Conservation (phyloP, 2,329 filamentous ascomycete species). For the Tympanopsis confertula region DNA sequence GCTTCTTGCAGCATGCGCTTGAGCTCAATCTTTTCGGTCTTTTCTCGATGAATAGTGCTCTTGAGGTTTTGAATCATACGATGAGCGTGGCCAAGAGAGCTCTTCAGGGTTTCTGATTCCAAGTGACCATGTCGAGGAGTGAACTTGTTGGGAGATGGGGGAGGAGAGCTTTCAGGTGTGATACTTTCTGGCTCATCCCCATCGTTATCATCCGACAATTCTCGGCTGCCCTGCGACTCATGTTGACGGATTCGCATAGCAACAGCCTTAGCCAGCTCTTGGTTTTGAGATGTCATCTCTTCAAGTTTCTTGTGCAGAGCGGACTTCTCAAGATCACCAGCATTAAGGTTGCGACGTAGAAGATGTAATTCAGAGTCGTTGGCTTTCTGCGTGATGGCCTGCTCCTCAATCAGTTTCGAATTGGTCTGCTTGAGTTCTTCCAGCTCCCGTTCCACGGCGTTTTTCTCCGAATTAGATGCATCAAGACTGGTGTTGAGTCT, state of each 20-base stretch:
- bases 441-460: conserved; percentile 67
- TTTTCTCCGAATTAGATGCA: conserved; percentile 63
- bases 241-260: conserved; percentile 57
- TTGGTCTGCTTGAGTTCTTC: conserved; percentile 79
- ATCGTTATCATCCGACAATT: conserved; percentile 49
- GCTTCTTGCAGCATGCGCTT: conserved; percentile 91
- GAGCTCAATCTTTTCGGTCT: conserved; percentile 94
- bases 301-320: conserved; percentile 75
- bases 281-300: conserved; percentile 77
- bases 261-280: conserved; percentile 77
- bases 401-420: conserved; percentile 70
- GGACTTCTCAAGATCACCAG: conserved; percentile 68
- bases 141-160: conserved; percentile 78
- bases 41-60: conserved; percentile 89
- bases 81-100: conserved; percentile 86
- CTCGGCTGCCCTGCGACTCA: conserved; percentile 49
- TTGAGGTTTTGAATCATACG: conserved; percentile 93
- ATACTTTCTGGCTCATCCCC: conserved; percentile 55
- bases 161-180: conserved; percentile 83
- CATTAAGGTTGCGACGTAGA: conserved; percentile 67
- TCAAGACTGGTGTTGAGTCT: conserved; percentile 66
- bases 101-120: conserved; percentile 92
- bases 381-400: conserved; percentile 64
- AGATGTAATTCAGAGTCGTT: conserved; percentile 81
- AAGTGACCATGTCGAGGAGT: conserved; percentile 83